These are phyloP conservation scores for Yarrowia sp. DNA, from an alignment of 805 yeast genomes.

Conservation along the genomic window DNA sequence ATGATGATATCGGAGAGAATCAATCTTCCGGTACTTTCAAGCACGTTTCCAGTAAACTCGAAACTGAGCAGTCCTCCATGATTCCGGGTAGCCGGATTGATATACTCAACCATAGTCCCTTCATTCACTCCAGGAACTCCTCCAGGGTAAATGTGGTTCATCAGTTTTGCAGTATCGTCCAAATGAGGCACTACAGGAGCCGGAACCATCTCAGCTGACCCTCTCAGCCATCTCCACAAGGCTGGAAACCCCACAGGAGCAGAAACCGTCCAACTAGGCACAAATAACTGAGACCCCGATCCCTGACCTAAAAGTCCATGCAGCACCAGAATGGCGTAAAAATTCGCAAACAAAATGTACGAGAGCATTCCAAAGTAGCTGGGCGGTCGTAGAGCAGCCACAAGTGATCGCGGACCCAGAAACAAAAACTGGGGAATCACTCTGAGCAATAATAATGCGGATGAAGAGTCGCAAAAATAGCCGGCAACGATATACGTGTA, in stretches of 20 bases:
- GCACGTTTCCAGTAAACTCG: constrained; percentile 17
- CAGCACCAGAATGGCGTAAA: not conserved
- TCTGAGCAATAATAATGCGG: not conserved
- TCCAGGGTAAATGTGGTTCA: constrained; percentile 25
- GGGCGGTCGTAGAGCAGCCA: constrained; percentile 6
- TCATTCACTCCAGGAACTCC: constrained; percentile 14
- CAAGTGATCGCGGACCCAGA: not conserved
- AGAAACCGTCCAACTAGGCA: constrained; percentile 1
- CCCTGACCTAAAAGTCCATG: constrained; percentile 2
- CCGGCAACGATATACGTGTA: constrained; percentile 26
- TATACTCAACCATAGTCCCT: constrained; percentile 17
- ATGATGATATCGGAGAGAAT: constrained; percentile 2
- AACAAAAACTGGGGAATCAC: constrained; percentile 4
- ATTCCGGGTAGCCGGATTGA: not conserved
- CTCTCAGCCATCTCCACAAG: not conserved
- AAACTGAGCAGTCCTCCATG: constrained; percentile 11
- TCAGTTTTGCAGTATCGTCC: not conserved
- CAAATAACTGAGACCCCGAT: not conserved
- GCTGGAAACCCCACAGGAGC: constrained; percentile 1
- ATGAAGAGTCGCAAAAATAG: constrained; percentile 22
- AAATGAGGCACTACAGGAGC: not conserved
- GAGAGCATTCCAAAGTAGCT: constrained; percentile 1
- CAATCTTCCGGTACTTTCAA: not conserved
- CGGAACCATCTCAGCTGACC: not conserved
- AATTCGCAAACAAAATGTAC: not conserved